phyloP scores from a whole-genome alignment of 106 monocot species.

The Amphibolis antarctica region DNA sequence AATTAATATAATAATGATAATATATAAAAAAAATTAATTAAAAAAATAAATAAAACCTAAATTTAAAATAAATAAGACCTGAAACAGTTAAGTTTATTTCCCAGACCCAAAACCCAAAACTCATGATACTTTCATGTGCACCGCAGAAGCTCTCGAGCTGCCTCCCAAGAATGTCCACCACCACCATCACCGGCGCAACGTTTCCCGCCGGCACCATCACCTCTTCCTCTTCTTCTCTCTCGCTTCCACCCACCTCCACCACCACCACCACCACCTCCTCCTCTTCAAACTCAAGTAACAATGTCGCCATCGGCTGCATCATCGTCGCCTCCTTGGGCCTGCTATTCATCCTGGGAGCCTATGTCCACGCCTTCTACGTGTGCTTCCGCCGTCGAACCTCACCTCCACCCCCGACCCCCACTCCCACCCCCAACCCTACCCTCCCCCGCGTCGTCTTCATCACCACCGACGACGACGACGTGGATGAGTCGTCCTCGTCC shows the following conservation, averaged over 20 bases:
- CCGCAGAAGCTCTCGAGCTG: not conserved
- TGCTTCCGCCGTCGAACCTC: constrained; percentile 7
- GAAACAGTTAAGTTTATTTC: too few species aligned
- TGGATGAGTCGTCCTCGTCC: not conserved
- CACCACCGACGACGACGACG: constrained; percentile 7
- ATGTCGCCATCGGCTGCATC: constrained; percentile 11
- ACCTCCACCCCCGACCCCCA: too few species aligned
- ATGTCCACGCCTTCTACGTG: constrained; percentile 15
- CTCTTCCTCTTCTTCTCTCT: not conserved
- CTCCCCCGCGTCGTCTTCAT: constrained; percentile 7
- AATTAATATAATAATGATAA: too few species aligned
- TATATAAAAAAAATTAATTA: too few species aligned
- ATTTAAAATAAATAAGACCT: too few species aligned
- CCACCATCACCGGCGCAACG: not conserved
- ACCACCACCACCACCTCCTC: not conserved
- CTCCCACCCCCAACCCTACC: not conserved
- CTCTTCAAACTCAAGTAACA: not conserved
- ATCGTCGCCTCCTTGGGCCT: constrained; percentile 9
- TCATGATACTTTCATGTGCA: too few species aligned
- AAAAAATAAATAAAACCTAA: too few species aligned
- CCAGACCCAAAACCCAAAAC: too few species aligned
- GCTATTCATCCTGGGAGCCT: constrained; percentile 14
- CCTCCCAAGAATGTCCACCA: constrained; percentile 1
- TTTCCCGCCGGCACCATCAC: too few species aligned
- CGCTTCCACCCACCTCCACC: too few species aligned